A percentile compares a stretch with the other conserved stretches of the same genome.
phyloP scores from a whole-genome alignment of 1,284 basidiomycete genomes.

The Cystobasidium pallidum region DNA sequence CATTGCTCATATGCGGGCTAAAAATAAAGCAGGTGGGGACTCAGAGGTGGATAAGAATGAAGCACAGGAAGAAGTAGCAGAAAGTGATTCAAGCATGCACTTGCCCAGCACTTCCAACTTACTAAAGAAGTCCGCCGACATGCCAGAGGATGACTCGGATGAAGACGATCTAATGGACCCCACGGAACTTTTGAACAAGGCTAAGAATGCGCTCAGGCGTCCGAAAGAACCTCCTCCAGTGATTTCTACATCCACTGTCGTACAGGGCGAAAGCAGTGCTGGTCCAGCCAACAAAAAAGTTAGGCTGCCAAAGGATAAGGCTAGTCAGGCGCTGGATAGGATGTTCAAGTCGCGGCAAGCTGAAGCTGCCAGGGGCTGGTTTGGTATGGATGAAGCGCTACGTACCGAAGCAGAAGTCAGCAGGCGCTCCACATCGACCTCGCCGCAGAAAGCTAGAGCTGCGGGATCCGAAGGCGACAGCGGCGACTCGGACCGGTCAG shows the following conservation, averaged over 20 bases:
- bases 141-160: slow-evolving; percentile 16
- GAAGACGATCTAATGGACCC: slow-evolving; percentile 35
- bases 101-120: not conserved
- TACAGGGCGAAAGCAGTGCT: not conserved
- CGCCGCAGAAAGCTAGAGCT: not conserved
- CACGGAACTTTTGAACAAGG: slow-evolving; percentile 10
- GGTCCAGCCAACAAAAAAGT: not conserved
- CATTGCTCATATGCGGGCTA: slow-evolving; percentile 16
- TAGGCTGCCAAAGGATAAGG: slow-evolving; percentile 15
- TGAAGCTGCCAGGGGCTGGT: slow-evolving; percentile 34
- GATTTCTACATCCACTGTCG: not conserved
- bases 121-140: not conserved
- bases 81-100: not conserved
- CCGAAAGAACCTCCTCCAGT: not conserved
- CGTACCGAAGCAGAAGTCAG: slow-evolving; percentile 9
- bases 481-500: slow-evolving; percentile 7
- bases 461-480: not conserved
- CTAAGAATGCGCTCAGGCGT: slow-evolving; percentile 2
- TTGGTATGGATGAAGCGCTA: slow-evolving; percentile 24
- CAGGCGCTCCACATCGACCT: not conserved
- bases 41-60: not conserved
- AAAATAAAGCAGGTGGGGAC: not conserved
- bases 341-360: slow-evolving; percentile 15
- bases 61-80: not conserved
- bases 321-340: slow-evolving; percentile 21